These are phyloP conservation scores for Zygosaccharomyces siamensis DNA, from an alignment of 805 yeast genomes.

Conservation along the genomic window DNA sequence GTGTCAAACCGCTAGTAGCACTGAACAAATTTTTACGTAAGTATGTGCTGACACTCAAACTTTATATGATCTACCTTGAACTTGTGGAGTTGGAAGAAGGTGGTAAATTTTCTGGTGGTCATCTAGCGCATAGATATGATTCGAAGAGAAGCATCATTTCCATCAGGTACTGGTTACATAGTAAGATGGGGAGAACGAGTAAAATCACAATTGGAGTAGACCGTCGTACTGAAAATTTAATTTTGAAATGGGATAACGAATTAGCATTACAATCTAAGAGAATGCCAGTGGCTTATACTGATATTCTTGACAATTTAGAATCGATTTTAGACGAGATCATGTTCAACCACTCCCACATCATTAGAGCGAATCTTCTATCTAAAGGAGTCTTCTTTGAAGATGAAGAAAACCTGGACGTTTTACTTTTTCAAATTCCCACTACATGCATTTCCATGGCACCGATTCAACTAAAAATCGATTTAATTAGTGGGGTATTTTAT, in stretches of 20 bases:
- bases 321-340: slow-evolving; percentile 33
- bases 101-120: slow-evolving; percentile 35
- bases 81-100: slow-evolving; percentile 25
- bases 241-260: slow-evolving; percentile 32
- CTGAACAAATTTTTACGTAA: slow-evolving; percentile 33
- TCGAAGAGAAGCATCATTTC: slow-evolving; percentile 31
- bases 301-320: slow-evolving; percentile 29
- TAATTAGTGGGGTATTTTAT: slow-evolving; percentile 32
- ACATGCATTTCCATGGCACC: slow-evolving; percentile 32
- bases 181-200: slow-evolving; percentile 30
- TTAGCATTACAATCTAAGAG: slow-evolving; percentile 14
- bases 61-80: slow-evolving; percentile 33
- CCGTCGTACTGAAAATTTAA: slow-evolving; percentile 21
- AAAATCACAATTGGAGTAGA: slow-evolving; percentile 31
- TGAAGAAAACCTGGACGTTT: slow-evolving; percentile 29
- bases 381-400: slow-evolving; percentile 31
- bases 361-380: slow-evolving; percentile 29
- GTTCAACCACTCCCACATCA: slow-evolving; percentile 34
- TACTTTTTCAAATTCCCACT: slow-evolving; percentile 33
- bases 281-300: slow-evolving; percentile 24
- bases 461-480: slow-evolving; percentile 32
- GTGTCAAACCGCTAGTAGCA: slow-evolving; percentile 26
- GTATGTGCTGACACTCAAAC: slow-evolving; percentile 32
- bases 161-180: slow-evolving; percentile 34
- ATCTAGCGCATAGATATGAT: slow-evolving; percentile 32